Evolutionary conservation across 805 yeast genomes (phyloP), one percentile per base, ranked within the genome.

Genomic region (Barnettozyma vustinii): DNA sequence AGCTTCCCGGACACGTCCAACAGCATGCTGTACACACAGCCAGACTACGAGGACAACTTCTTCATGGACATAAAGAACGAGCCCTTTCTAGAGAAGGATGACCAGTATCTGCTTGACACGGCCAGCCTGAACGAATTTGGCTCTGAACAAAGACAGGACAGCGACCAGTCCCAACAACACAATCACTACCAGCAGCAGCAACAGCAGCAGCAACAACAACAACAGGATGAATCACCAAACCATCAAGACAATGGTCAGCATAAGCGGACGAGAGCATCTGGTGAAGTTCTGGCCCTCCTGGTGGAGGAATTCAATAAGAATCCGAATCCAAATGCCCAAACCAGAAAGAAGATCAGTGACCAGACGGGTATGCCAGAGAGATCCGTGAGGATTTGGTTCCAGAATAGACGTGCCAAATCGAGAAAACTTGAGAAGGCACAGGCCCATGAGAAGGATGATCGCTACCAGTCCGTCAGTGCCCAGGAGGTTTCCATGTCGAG

Each of bases 371-470:
- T 89, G 87, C 79, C 90, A 13, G 96, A 90, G 58, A 77, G 94
- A 53, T 87, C 91, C 13, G 96, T 90, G 2, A 75, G 96, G 48
- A 90, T 90, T 40, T 90, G 97, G 97, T 90, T 88, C 60, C 97
- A 90, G 65, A 89, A 89, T 63, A 72, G 91, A 57, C 70, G 97
- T 53, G 94, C 94, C 19, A 87, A 86, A 62, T 74, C 81, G 40
- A 74, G 90, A 59, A 85, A 85, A 65, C 65, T 77, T 58, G 86
- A 81, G 56, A 74, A 82, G 49, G 66, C 75, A 63, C 67, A 60
- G 36, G 59, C 57, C 7, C 47, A 53, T 13, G 59, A 54, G 10
- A 54, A 51, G 25, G 56, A 55, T 5, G 57, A 60, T 26, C 48
- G 35, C 19, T 51, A 50, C 45, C 10, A 53, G 4, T 45, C 41